phyloP scores from a whole-genome alignment of 1,284 basidiomycete genomes.

The Cutaneotrichosporon sp. region DNA sequence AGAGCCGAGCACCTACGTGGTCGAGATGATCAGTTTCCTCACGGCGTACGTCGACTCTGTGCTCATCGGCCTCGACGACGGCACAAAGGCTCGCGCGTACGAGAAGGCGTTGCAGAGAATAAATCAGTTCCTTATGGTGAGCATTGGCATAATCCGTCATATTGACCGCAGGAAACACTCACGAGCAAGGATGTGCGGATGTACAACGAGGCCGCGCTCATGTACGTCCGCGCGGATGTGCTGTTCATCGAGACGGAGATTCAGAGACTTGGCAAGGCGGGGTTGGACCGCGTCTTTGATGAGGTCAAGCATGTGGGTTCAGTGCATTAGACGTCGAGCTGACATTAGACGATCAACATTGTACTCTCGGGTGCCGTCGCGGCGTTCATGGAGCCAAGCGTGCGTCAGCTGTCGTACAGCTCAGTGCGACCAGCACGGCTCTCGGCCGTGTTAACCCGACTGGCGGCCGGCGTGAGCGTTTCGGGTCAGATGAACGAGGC shows the following conservation, averaged over 20 bases:
- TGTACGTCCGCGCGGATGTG: constrained; percentile 77
- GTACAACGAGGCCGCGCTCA: constrained; percentile 84
- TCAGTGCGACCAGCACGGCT: constrained; percentile 70
- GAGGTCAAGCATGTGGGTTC: constrained; percentile 74
- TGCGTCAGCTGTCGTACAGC: constrained; percentile 70
- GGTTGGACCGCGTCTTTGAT: constrained; percentile 71
- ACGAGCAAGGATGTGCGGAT: constrained; percentile 62
- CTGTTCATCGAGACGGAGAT: constrained; percentile 81
- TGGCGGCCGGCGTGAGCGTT: constrained; percentile 55
- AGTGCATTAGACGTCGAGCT: neutral
- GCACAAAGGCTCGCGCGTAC: constrained; percentile 85
- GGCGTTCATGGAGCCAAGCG: constrained; percentile 72
- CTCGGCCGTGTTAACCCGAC: constrained; percentile 76
- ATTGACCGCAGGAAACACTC: constrained; percentile 39
- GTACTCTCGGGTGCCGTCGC: constrained; percentile 70
- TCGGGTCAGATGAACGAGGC: constrained; percentile 55
- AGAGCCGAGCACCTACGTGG: constrained; percentile 81
- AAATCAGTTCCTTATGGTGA: constrained; percentile 76
- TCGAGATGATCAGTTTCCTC: constrained; percentile 94
- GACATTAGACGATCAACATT: constrained; percentile 58
- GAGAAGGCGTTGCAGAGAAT: constrained; percentile 80
- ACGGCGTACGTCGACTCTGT: constrained; percentile 94
- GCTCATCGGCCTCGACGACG: constrained; percentile 68
- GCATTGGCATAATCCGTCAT: constrained; percentile 13
- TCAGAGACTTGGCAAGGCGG: constrained; percentile 66